Conservation (phyloP, 768 basidiomycete species). For the Tylopilus sp. region DNA sequence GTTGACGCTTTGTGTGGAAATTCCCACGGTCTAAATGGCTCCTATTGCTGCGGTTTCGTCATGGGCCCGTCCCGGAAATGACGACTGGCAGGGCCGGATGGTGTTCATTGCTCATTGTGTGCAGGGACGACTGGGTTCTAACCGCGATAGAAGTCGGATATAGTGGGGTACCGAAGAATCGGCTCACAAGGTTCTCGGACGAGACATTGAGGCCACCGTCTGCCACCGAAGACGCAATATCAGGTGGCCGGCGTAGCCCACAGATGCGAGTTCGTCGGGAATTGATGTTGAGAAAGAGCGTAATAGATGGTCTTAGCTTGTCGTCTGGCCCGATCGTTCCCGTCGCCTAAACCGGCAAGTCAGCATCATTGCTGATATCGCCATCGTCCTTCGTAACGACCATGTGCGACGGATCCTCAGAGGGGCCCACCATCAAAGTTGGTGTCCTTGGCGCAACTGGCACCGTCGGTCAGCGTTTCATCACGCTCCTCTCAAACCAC, state of each 20-base stretch:
- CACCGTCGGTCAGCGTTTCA: constrained; percentile 95
- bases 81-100: no score
- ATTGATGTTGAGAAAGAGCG: no score
- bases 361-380: neutral
- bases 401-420: constrained; percentile 20
- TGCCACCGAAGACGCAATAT: neutral
- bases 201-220: no score
- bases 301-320: no score
- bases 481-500: constrained; percentile 80
- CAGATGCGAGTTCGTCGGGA: neutral
- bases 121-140: constrained; percentile 1
- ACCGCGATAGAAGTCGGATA: neutral
- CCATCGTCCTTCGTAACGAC: neutral
- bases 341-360: no score
- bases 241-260: no score
- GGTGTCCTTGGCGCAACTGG: constrained; percentile 88
- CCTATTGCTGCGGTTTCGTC: constrained; percentile 1
- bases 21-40: constrained; percentile 18
- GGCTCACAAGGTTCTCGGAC: no score
- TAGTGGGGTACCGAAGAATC: no score
- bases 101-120: no score
- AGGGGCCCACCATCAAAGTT: constrained; percentile 42
- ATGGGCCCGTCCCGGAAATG: no score
- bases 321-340: no score
- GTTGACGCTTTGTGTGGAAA: neutral